Conservation (phyloP, 139 green algal species). For the Ostreobium quekettii region DNA sequence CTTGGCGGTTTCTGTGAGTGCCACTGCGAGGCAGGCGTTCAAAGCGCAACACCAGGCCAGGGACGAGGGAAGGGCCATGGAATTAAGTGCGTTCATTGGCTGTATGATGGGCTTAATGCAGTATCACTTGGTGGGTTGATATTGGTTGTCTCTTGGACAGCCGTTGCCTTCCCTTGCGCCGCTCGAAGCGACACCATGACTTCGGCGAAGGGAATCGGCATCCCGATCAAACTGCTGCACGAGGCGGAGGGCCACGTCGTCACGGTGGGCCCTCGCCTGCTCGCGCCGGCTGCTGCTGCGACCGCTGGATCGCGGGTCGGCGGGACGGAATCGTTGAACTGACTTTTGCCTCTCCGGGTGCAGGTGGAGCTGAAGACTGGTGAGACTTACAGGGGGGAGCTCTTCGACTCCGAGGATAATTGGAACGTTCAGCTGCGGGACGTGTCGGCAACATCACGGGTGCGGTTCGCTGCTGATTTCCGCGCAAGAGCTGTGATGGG, state of each 20-base stretch:
- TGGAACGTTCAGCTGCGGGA: slow-evolving; percentile 97
- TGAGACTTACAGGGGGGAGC: slow-evolving; percentile 88
- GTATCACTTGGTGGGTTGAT: too few relatives aligned
- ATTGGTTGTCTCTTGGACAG: too few relatives aligned
- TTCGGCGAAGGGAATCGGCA: slow-evolving; percentile 51
- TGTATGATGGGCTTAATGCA: too few relatives aligned
- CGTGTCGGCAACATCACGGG: slow-evolving; percentile 75
- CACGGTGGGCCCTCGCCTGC: slow-evolving; percentile 45
- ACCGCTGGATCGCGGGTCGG: background rate
- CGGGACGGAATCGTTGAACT: background rate
- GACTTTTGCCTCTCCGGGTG: slow-evolving; percentile 1
- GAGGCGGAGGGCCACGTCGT: slow-evolving; percentile 92
- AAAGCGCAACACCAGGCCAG: too few relatives aligned
- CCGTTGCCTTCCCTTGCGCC: too few relatives aligned
- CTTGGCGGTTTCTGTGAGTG: too few relatives aligned
- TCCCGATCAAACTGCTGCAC: slow-evolving; percentile 93
- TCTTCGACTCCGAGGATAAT: slow-evolving; percentile 95
- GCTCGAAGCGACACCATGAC: too few relatives aligned
- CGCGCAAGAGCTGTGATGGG: background rate
- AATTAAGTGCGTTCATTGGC: too few relatives aligned
- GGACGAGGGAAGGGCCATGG: too few relatives aligned
- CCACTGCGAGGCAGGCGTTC: too few relatives aligned
- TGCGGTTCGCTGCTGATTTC: slow-evolving; percentile 32
- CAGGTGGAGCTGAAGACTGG: slow-evolving; percentile 93
- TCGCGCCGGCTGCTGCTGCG: background rate